These are phyloP conservation scores for Gossypium gossypioides DNA, from an alignment of 441 rosid genomes.

Conservation along the genomic window DNA sequence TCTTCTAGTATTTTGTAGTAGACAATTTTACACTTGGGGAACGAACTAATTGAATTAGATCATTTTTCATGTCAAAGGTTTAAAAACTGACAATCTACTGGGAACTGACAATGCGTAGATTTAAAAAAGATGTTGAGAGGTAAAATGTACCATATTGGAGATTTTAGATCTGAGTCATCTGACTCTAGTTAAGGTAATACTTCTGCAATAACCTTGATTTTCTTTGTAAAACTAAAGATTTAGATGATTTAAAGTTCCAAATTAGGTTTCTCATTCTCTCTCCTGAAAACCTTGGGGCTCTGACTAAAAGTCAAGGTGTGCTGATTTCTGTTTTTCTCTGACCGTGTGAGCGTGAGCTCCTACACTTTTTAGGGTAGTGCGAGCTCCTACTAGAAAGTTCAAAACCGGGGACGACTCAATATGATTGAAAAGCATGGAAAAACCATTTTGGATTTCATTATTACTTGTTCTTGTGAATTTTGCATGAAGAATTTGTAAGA, in stretches of 20 bases:
- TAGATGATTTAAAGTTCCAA: neutral
- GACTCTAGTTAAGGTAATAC: neutral
- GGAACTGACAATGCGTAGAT: slow-evolving; percentile 22
- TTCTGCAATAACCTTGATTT: neutral
- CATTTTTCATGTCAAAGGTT: neutral
- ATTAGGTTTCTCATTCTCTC: neutral
- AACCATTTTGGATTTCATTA: neutral
- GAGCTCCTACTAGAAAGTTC: neutral
- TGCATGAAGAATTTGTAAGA: slow-evolving; percentile 3
- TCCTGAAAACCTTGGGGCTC: neutral
- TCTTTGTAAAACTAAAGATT: neutral
- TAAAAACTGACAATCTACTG: neutral
- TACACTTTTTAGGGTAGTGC: no score
- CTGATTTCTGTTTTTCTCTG: neutral
- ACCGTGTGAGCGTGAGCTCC: neutral
- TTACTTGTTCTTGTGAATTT: neutral
- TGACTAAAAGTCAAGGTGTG: neutral
- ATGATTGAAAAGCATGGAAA: neutral
- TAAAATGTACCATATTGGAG: neutral
- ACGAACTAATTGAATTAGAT: neutral
- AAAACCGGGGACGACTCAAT: neutral
- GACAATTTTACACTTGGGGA: neutral
- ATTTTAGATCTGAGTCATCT: neutral
- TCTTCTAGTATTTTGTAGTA: neutral
- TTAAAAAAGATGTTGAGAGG: neutral